phyloP scores from a whole-genome alignment of 371 early-diverging fungal genomes.

The Dipsacomyces acuminosporus region DNA sequence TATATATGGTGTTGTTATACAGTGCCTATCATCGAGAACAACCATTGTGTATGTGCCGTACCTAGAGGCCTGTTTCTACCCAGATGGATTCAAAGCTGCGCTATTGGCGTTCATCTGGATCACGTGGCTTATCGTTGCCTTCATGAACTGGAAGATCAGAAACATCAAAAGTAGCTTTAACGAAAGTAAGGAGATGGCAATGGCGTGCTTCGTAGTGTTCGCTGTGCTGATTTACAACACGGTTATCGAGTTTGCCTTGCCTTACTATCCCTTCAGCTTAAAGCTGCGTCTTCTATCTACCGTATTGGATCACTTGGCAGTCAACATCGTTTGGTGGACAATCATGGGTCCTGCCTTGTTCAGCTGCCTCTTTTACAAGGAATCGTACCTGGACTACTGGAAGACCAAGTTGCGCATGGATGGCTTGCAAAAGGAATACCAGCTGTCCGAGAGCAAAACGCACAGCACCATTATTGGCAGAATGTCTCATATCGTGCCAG shows the following conservation, averaged over 20 bases:
- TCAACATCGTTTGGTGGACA: constrained; percentile 30
- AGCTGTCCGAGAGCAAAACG: neutral
- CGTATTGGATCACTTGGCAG: constrained; percentile 16
- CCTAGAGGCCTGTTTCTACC: constrained; percentile 19
- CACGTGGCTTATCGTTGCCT: constrained; percentile 8
- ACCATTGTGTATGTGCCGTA: constrained; percentile 12
- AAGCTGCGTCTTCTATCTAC: constrained; percentile 17
- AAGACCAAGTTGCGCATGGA: constrained; percentile 18
- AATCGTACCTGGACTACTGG: constrained; percentile 21
- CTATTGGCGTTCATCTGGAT: constrained; percentile 28
- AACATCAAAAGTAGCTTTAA: constrained; percentile 43
- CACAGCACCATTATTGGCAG: too few relatives aligned
- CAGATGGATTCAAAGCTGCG: constrained; percentile 10
- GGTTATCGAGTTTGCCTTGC: constrained; percentile 11
- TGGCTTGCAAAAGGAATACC: constrained; percentile 29
- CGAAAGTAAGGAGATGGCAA: constrained; percentile 25
- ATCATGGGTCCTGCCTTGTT: constrained; percentile 26
- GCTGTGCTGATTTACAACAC: constrained; percentile 16
- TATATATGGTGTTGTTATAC: constrained; percentile 18
- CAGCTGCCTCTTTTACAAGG: constrained; percentile 15
- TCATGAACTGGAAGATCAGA: constrained; percentile 29
- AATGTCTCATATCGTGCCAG: too few relatives aligned
- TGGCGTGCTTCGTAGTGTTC: constrained; percentile 14
- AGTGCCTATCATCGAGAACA: neutral
- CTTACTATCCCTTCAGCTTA: constrained; percentile 9